A percentile compares a stretch with the other conserved stretches of the same genome.
phyloP scores from a whole-genome alignment of 2,329 filamentous ascomycete species.

The Emericellopsis atlantica region DNA sequence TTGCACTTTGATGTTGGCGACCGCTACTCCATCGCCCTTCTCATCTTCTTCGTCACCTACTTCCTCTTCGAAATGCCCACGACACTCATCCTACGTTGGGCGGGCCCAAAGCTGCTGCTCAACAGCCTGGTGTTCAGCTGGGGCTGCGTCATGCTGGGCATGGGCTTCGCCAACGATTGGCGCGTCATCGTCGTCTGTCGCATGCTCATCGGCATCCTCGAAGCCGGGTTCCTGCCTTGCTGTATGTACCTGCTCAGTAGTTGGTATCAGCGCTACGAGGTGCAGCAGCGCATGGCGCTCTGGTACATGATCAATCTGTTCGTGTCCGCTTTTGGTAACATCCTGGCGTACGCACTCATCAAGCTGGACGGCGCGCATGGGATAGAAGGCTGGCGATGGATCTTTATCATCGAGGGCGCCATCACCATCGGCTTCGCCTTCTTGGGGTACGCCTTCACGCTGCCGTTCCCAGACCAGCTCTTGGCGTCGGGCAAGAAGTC shows the following conservation, averaged over 20 bases:
- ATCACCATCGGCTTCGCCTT: conserved; percentile 44
- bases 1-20: conserved; percentile 18
- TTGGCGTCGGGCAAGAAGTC: conserved; percentile 4
- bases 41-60: conserved; percentile 10
- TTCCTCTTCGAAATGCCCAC: conserved; percentile 17
- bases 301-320: conserved; percentile 17
- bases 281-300: conserved; percentile 35
- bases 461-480: conserved; percentile 6
- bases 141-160: conserved; percentile 16
- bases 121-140: conserved; percentile 16
- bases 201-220: conserved; percentile 18
- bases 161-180: conserved; percentile 12
- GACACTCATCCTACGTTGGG: conserved; percentile 15
- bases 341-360: conserved; percentile 33
- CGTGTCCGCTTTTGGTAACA: conserved; percentile 13
- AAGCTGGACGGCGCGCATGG: conserved; percentile 32
- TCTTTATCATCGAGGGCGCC: conserved; percentile 36
- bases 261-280: conserved; percentile 33
- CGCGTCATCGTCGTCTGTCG: background rate
- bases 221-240: conserved; percentile 28
- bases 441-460: conserved; percentile 3
- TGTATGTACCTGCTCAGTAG: conserved; percentile 26
- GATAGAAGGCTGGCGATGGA: conserved; percentile 33
- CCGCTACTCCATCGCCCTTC: conserved; percentile 14
- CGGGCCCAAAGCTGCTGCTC: conserved; percentile 15